Evolutionary conservation across 1,284 basidiomycete genomes (phyloP).

Genomic region (Sanghuangporus sanghuang): DNA sequence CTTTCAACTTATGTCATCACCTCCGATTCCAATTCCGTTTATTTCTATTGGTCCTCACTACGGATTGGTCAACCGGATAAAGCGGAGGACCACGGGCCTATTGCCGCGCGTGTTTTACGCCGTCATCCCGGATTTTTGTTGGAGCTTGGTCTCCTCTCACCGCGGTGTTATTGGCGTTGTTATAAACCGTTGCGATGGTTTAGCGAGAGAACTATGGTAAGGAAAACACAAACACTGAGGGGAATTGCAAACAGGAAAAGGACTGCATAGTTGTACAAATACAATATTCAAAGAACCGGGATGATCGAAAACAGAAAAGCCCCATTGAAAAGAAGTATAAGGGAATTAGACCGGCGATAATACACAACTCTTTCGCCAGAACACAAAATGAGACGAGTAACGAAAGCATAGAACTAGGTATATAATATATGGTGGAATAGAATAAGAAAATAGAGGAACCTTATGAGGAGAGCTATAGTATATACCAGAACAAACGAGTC

Average conservation of each 20-base stretch:
- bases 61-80: neutral
- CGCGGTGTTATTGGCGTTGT: no score
- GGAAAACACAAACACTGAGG: no score
- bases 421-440: neutral
- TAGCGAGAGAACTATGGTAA: no score
- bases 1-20: constrained; percentile 3
- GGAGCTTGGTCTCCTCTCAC: no score
- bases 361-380: neutral
- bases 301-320: neutral
- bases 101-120: neutral
- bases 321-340: neutral
- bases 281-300: neutral
- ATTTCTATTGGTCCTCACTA: neutral
- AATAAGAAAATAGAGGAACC: neutral
- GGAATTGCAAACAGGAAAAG: no score
- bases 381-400: neutral
- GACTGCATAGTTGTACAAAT: no score
- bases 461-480: neutral
- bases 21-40: neutral
- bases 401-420: neutral
- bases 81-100: neutral
- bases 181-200: no score
- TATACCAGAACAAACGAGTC: neutral
- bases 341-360: neutral
- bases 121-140: neutral